Evolutionary conservation across 805 yeast genomes (phyloP).

Genomic region (Dipodascopsis uninucleata): DNA sequence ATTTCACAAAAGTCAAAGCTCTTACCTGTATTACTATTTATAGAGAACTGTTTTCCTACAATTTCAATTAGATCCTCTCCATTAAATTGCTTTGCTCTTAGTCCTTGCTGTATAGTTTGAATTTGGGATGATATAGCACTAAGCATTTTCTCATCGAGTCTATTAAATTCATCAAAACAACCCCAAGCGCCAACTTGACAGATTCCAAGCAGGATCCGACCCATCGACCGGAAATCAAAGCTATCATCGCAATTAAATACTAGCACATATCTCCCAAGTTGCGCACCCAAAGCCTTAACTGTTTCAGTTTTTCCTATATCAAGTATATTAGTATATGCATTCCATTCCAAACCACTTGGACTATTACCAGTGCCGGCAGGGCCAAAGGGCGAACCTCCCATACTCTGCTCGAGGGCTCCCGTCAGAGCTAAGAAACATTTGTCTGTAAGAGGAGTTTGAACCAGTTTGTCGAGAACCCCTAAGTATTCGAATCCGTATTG

Average conservation of each 20-base stretch:
- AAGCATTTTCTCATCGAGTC: constrained; percentile 64
- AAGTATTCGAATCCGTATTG: constrained; percentile 77
- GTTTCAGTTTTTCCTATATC: constrained; percentile 67
- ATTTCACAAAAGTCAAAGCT: too few relatives aligned
- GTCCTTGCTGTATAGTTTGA: constrained; percentile 61
- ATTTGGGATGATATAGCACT: constrained; percentile 84
- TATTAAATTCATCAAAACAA: constrained; percentile 91
- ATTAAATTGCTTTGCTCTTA: constrained; percentile 32
- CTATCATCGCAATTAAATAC: constrained; percentile 91
- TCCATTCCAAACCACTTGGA: background rate
- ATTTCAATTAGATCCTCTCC: constrained; percentile 26
- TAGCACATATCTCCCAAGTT: constrained; percentile 72
- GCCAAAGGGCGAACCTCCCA: constrained; percentile 91
- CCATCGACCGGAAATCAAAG: constrained; percentile 75
- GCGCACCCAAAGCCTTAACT: constrained; percentile 75
- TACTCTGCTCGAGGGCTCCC: constrained; percentile 64
- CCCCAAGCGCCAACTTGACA: constrained; percentile 89
- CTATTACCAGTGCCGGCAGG: constrained; percentile 88
- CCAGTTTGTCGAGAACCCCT: constrained; percentile 70
- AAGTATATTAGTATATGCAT: background rate
- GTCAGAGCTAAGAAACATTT: constrained; percentile 64
- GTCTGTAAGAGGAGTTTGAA: constrained; percentile 69
- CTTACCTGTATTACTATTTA: constrained; percentile 31
- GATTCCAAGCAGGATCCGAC: constrained; percentile 72
- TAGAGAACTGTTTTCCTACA: constrained; percentile 26